Evolutionary conservation across 106 monocot species (phyloP).

Genomic region (Allium cepa): DNA sequence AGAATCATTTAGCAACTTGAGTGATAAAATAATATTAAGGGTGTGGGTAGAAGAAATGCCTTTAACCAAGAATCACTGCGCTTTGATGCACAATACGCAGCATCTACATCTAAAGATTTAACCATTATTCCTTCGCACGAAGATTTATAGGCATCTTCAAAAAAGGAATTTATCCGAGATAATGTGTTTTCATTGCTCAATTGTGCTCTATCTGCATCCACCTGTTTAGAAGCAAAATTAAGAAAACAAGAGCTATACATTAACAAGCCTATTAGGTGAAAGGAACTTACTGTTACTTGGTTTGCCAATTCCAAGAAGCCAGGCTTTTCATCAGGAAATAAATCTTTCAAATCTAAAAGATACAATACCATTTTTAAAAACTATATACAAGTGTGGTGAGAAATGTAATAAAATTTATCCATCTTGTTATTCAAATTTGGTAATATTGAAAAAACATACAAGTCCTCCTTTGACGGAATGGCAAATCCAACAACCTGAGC

Average conservation of each 20-base stretch:
- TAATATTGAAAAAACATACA: slow-evolving; percentile 29
- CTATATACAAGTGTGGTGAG: background rate
- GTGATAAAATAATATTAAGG: background rate
- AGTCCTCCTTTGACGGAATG: slow-evolving; percentile 72
- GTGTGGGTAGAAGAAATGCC: slow-evolving; percentile 19
- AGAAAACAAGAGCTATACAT: background rate
- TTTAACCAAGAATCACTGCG: slow-evolving; percentile 90
- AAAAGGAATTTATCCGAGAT: slow-evolving; percentile 61
- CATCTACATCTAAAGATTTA: slow-evolving; percentile 75
- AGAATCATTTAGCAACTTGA: no score
- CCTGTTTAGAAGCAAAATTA: slow-evolving; percentile 22
- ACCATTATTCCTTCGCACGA: slow-evolving; percentile 97
- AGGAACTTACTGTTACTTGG: slow-evolving; percentile 56
- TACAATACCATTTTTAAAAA: background rate
- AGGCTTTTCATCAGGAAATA: slow-evolving; percentile 47
- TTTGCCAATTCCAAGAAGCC: slow-evolving; percentile 76
- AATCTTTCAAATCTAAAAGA: slow-evolving; percentile 50
- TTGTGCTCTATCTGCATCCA: slow-evolving; percentile 75
- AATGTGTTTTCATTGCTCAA: slow-evolving; percentile 39
- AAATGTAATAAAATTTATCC: background rate
- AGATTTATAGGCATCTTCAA: slow-evolving; percentile 67
- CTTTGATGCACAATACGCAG: slow-evolving; percentile 87
- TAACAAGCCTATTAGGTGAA: background rate
- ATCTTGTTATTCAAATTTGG: background rate
- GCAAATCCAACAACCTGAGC: slow-evolving; percentile 58